phyloP scores from a whole-genome alignment of 2,329 filamentous ascomycete species.

The Xylariomycetidae sp. region DNA sequence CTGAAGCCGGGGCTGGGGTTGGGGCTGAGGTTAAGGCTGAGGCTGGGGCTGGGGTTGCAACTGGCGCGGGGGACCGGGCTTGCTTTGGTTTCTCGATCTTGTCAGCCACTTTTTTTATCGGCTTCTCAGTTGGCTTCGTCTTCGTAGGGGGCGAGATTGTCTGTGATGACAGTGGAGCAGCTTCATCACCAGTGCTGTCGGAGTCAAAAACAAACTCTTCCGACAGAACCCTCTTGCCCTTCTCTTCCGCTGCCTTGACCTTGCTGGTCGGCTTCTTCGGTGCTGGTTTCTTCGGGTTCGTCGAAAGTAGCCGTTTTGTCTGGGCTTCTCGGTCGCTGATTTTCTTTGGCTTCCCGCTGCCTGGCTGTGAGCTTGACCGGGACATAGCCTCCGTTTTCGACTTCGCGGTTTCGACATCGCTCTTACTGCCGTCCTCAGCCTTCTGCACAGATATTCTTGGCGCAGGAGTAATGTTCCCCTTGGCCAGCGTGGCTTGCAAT shows the following conservation, averaged over 20 bases:
- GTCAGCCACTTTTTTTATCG: slow-evolving; percentile 4
- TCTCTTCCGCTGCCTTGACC: slow-evolving; percentile 32
- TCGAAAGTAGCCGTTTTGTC: slow-evolving; percentile 49
- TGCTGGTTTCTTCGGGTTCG: slow-evolving; percentile 33
- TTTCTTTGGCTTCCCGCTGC: slow-evolving; percentile 53
- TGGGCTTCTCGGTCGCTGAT: slow-evolving; percentile 47
- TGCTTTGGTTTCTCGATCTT: slow-evolving; percentile 22
- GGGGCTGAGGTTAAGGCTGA: slow-evolving; percentile 17
- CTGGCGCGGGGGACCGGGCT: slow-evolving; percentile 21
- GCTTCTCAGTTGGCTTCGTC: slow-evolving; percentile 12
- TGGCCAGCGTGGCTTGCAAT: slow-evolving; percentile 55
- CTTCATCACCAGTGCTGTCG: slow-evolving; percentile 49
- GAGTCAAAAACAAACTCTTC: slow-evolving; percentile 54
- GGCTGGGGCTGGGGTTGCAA: slow-evolving; percentile 11
- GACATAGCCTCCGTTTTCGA: slow-evolving; percentile 40
- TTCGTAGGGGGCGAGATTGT: slow-evolving; percentile 24
- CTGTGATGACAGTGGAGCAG: slow-evolving; percentile 35
- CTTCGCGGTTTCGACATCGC: slow-evolving; percentile 31
- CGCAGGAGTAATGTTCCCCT: slow-evolving; percentile 40
- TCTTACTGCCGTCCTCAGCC: slow-evolving; percentile 43
- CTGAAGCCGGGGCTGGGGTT: slow-evolving; percentile 13
- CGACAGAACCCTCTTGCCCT: slow-evolving; percentile 44
- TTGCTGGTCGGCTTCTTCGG: slow-evolving; percentile 43
- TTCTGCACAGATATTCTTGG: slow-evolving; percentile 49
- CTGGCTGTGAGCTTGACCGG: slow-evolving; percentile 47